Evolutionary conservation across 1,284 basidiomycete genomes (phyloP).

Genomic region (Agroathelia rolfsii): DNA sequence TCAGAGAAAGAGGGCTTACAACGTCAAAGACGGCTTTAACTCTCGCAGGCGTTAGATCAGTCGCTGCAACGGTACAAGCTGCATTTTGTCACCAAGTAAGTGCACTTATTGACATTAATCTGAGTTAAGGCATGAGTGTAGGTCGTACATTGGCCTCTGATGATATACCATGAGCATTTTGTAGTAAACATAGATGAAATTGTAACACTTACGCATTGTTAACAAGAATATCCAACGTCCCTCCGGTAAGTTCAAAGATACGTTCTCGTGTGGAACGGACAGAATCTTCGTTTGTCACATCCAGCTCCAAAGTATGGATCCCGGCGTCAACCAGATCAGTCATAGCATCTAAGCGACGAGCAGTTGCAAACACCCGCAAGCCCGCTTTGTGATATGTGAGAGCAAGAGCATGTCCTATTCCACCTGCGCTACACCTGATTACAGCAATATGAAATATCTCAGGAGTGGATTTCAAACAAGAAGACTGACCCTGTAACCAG

Average conservation of each 20-base stretch:
- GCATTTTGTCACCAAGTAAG: not conserved
- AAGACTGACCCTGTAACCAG: conserved; percentile 12
- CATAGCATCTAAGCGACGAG: conserved; percentile 19
- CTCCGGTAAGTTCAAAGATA: conserved; percentile 16
- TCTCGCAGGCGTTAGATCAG: conserved; percentile 15
- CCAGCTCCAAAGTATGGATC: conserved; percentile 19
- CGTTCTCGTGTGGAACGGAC: conserved; percentile 13
- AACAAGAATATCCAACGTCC: conserved; percentile 21
- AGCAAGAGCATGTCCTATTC: conserved; percentile 18
- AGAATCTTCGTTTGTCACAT: conserved; percentile 18
- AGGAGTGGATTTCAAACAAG: not conserved
- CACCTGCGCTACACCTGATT: conserved; percentile 14
- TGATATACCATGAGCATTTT: no score
- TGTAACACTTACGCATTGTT: conserved; percentile 22
- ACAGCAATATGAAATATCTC: not conserved
- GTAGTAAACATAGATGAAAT: not conserved
- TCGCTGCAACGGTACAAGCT: conserved; percentile 10
- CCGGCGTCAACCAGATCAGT: conserved; percentile 13
- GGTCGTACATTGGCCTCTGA: conserved; percentile 7
- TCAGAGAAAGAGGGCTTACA: no score
- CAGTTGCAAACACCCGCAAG: conserved; percentile 22
- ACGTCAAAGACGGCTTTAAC: conserved; percentile 17
- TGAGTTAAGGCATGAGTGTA: conserved; percentile 1
- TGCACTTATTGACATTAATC: conserved; percentile 6
- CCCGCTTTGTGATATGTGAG: conserved; percentile 16